Conservation (phyloP, 225 moss, liverwort and hornwort genomes). For the Marchantia paleacea region DNA sequence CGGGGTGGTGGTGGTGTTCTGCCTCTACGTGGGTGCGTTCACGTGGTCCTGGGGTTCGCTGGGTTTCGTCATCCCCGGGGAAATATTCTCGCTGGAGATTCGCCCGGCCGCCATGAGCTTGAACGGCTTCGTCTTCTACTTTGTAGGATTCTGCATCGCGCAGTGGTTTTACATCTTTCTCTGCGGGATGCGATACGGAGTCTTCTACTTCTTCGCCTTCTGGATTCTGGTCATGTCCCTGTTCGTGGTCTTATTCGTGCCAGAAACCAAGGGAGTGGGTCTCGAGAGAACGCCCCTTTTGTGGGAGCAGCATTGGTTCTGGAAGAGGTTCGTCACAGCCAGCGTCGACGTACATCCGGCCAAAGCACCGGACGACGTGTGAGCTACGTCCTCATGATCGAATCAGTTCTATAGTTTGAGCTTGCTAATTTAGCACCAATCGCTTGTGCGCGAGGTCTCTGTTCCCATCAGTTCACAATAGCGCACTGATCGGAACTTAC, state of each 20-base stretch:
- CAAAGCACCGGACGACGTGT: not conserved
- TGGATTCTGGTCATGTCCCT: slow-evolving; percentile 35
- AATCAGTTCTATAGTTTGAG: no score
- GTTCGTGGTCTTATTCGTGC: slow-evolving; percentile 24
- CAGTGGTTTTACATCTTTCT: slow-evolving; percentile 25
- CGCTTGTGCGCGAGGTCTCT: no score
- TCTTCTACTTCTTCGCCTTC: slow-evolving; percentile 30
- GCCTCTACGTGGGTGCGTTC: slow-evolving; percentile 28
- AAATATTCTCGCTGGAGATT: slow-evolving; percentile 35
- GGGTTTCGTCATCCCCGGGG: slow-evolving; percentile 27
- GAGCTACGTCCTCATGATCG: no score
- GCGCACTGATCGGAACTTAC: no score
- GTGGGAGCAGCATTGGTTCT: slow-evolving; percentile 39
- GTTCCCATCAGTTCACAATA: no score
- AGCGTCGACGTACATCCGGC: not conserved
- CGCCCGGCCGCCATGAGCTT: slow-evolving; percentile 31
- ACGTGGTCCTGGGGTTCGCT: slow-evolving; percentile 37
- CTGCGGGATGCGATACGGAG: slow-evolving; percentile 26
- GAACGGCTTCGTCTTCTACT: slow-evolving; percentile 4
- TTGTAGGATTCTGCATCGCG: slow-evolving; percentile 17
- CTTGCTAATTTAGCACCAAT: no score
- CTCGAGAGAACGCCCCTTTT: slow-evolving; percentile 22
- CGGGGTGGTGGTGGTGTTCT: slow-evolving; percentile 22
- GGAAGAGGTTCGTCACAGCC: slow-evolving; percentile 10
- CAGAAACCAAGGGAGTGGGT: slow-evolving; percentile 26